Base-by-base conservation (phyloP, 768 basidiomycete species). In the Mycena rebaudengoi region DNA sequence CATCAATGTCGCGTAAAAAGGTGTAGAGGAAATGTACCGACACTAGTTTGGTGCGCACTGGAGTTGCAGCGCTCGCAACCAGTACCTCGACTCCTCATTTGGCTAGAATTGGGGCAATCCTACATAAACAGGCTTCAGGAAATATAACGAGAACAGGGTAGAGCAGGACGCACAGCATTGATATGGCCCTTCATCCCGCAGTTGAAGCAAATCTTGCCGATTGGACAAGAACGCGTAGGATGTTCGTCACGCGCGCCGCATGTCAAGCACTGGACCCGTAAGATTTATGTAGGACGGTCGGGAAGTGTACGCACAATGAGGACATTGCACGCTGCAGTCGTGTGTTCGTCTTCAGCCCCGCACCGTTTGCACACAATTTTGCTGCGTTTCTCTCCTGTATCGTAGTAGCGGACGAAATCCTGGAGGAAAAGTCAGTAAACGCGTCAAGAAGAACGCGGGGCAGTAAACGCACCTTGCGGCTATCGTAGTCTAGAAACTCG, bases 171-270 rank as follows among this genome's bases (percentile, higher is more conserved):
- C 67, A 91, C 92, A 59, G 79, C 82, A 66, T 84, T 91, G 56
- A 93, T 85, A 70, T 94, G 92, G 2, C 93, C 93, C 72, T 91
- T 91, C 91, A 92, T 92, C 16, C 91, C 91, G 68, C 93, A 95
- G 4, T 81, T 84, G 69, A 87, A 94, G 70, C 93, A 95, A 0
- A 85, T 88, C 75, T 94, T 94, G 75, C 87, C 88, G 63, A 92
- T 90, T 3, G 92, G 91, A 75, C 92, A 95, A 51, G 87, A 86
- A 39, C 88, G 82, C 18, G 93, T 93, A 4, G 82, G 79, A 74
- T 95, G 93, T 64, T 94, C 92, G 69, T 94, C 86, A 50, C 89
- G 86, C 29, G 84, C 91, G 60, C 93, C 93, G 71, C 93, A 95
- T 25, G 90, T 93, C 60, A 91, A 73, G 72, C 93, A 95, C 93